These are phyloP conservation scores for Aspergillus felis DNA, from an alignment of 2,329 filamentous ascomycete species.

Conservation along the genomic window DNA sequence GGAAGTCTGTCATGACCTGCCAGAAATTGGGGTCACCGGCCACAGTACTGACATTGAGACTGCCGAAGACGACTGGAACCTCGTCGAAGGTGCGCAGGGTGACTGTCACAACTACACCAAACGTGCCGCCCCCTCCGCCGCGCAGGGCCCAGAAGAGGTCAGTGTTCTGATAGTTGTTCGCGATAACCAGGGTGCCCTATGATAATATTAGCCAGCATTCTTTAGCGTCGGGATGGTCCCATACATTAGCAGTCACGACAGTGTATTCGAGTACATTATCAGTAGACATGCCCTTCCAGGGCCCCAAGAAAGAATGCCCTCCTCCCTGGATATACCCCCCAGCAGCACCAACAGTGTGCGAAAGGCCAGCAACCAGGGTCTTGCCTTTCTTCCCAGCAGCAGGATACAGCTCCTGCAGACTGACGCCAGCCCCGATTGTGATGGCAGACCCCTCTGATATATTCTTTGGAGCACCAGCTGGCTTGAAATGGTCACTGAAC, in stretches of 20 bases:
- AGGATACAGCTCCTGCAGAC: conserved; percentile 5
- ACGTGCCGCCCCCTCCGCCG: conserved; percentile 53
- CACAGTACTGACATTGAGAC: not conserved
- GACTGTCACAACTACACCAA: conserved; percentile 36
- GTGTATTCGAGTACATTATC: conserved; percentile 49
- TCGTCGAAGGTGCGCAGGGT: not conserved
- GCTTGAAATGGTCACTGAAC: conserved; percentile 5
- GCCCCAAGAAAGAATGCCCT: conserved; percentile 43
- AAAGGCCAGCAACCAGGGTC: conserved; percentile 7
- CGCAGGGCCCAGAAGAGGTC: conserved; percentile 52
- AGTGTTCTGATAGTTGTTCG: conserved; percentile 31
- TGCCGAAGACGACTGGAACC: not conserved
- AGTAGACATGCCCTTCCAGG: conserved; percentile 48
- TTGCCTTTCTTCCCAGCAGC: not conserved
- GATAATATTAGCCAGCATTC: not conserved
- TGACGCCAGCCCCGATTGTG: conserved; percentile 7
- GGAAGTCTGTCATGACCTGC: not conserved
- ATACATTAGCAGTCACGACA: conserved; percentile 43
- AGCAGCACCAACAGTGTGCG: conserved; percentile 15
- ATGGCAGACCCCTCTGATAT: not conserved
- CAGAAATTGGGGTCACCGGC: not conserved
- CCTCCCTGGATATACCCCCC: conserved; percentile 41
- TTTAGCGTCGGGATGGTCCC: not conserved
- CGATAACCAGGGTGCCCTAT: conserved; percentile 42
- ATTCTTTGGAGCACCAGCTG: not conserved